Evolutionary conservation across 176 grass and related monocot species (phyloP), one percentile per base, ranked within the genome.

Genomic region (Poa pratensis): DNA sequence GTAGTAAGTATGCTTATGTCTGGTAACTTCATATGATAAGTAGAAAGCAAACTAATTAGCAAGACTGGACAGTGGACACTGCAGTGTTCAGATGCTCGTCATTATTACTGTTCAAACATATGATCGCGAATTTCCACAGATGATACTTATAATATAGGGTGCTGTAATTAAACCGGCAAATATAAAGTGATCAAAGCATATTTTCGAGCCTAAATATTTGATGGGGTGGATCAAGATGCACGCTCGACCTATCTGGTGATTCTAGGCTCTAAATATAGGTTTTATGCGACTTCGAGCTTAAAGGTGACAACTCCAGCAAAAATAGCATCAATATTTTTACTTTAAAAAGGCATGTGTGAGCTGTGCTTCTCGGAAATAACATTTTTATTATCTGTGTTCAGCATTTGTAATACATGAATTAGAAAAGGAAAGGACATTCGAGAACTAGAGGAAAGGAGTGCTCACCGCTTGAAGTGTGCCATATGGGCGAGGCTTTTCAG

Each of bases 401-500:
- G 52, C 34, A 54, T 60, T 71, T 79, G 57, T 42, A 45, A 57
- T 43, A 77, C 1, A 2, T 59, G 67, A 86, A 54, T 62, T 30
- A 9, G 68, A 63, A 9, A 17, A 27, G n/a, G 35, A 48, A 54
- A 30, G 42, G 77, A 10, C 3, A 7, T 65, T 22, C 22, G 1
- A 49, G 32, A 72, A 64, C 62, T 46, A 58, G 69, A 89, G 39
- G 58, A 84, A 85, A 74, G 22, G 48, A 30, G 75, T 57, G 83
- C 93, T 92, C 69, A 98, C 96, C 84, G 91, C 93, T 87, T 92
- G 87, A 94, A 91, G 26, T 79, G 96, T 96, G 64, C 93, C 88
- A 80, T 92, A 94, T 83, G 93, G 88, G 63, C 1, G 64, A 89
- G 90, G 90, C 88, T 92, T 94, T 73, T 90, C 80, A 39, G 83